Evolutionary conservation across 129 eudicot species (phyloP).

Genomic region (Cynara cardunculus): DNA sequence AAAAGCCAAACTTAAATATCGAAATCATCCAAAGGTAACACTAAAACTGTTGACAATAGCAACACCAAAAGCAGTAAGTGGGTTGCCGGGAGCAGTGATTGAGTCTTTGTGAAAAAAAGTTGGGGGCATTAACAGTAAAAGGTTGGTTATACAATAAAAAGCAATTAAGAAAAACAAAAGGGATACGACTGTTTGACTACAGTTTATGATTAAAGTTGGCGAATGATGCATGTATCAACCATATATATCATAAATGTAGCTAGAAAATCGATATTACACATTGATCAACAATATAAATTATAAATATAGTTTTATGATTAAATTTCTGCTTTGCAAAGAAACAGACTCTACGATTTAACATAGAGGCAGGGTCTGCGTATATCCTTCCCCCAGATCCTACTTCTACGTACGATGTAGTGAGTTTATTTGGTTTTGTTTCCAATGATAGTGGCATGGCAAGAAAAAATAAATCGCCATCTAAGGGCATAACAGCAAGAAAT

Average conservation of each 20-base stretch:
- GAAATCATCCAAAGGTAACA: not conserved
- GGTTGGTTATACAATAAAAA: not conserved
- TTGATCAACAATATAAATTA: not conserved
- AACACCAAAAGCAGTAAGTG: too few relatives aligned
- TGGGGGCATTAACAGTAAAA: too few relatives aligned
- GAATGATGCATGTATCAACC: not conserved
- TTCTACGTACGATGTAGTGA: not conserved
- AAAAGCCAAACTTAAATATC: not conserved
- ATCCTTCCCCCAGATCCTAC: too few relatives aligned
- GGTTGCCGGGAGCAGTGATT: too few relatives aligned
- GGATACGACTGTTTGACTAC: not conserved
- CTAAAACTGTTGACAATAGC: not conserved
- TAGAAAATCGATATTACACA: not conserved
- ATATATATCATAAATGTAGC: not conserved
- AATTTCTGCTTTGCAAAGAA: not conserved
- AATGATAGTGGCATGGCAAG: not conserved
- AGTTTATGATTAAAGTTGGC: not conserved
- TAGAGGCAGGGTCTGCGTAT: too few relatives aligned
- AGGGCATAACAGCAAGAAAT: not conserved
- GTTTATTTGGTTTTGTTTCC: too few relatives aligned
- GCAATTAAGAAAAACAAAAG: not conserved
- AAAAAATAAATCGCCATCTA: not conserved
- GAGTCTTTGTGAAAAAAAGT: too few relatives aligned
- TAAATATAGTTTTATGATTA: not conserved
- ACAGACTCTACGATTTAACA: not conserved